Conservation (phyloP, 1,284 basidiomycete genomes). For the Trichosporon coremiiforme region DNA sequence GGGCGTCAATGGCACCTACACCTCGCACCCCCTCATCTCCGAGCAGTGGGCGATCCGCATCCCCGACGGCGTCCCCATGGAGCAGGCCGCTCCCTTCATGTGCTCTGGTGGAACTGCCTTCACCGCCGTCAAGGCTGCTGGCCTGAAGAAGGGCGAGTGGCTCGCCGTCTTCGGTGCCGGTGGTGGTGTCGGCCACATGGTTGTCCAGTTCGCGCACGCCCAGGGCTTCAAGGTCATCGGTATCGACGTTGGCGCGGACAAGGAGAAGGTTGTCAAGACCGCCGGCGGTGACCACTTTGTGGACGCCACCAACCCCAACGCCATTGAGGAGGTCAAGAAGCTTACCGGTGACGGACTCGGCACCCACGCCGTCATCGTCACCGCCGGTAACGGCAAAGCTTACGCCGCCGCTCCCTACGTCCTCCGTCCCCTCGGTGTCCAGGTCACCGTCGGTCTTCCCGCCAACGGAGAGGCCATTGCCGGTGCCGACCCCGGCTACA, state of each 20-base stretch:
- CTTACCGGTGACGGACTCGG: conserved; percentile 26
- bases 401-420: conserved; percentile 25
- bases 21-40: conserved; percentile 28
- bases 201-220: conserved; percentile 32
- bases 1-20: conserved; percentile 30
- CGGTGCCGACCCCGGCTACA: conserved; percentile 42
- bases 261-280: conserved; percentile 19
- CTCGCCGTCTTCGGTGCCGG: conserved; percentile 28
- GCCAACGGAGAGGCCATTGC: conserved; percentile 43
- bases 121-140: conserved; percentile 33
- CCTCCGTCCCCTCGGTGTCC: conserved; percentile 25
- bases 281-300: conserved; percentile 28
- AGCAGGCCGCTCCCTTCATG: conserved; percentile 34
- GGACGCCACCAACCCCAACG: conserved; percentile 26
- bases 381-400: conserved; percentile 32
- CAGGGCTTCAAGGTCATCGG: conserved; percentile 29
- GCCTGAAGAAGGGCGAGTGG: conserved; percentile 24
- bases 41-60: conserved; percentile 30
- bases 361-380: conserved; percentile 30
- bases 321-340: conserved; percentile 26
- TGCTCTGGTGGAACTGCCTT: conserved; percentile 33
- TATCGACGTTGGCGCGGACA: conserved; percentile 31
- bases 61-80: conserved; percentile 26
- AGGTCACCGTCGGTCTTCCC: conserved; percentile 32
- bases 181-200: conserved; percentile 35